A percentile compares a stretch with the other conserved stretches of the same genome.
Evolutionary conservation across 805 yeast species (phyloP).

Genomic region (Spathaspora passalidarum): DNA sequence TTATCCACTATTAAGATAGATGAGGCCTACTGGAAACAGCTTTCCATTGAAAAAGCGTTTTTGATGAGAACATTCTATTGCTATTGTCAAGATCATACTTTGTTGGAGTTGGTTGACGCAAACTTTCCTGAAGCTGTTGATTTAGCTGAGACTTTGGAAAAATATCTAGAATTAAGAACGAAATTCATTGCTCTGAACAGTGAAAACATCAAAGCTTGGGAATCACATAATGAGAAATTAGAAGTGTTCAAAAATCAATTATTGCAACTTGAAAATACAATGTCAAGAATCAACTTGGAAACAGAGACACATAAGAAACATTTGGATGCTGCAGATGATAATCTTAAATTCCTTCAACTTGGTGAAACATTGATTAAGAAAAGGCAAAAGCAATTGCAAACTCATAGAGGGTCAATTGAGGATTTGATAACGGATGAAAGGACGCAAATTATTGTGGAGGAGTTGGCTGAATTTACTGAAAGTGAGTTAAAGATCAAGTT

Average conservation of each 20-base stretch:
- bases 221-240: conserved; percentile 13
- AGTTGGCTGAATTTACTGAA: not conserved
- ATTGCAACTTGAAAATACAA: conserved; percentile 15
- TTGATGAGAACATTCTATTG: conserved; percentile 64
- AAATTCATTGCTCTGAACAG: conserved; percentile 20
- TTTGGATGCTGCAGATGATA: not conserved
- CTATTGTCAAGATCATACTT: conserved; percentile 55
- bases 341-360: not conserved
- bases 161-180: conserved; percentile 51
- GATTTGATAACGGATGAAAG: conserved; percentile 17
- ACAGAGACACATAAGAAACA: conserved; percentile 10
- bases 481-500: conserved; percentile 11
- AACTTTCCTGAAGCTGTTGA: conserved; percentile 78
- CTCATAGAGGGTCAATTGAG: conserved; percentile 1
- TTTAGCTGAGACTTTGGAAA: conserved; percentile 57
- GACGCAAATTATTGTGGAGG: conserved; percentile 12
- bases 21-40: conserved; percentile 62
- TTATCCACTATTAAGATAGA: conserved; percentile 57
- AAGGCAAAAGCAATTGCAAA: conserved; percentile 5
- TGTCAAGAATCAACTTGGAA: conserved; percentile 18
- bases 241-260: conserved; percentile 15
- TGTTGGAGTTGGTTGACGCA: conserved; percentile 56
- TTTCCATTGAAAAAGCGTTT: conserved; percentile 75
- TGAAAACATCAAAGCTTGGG: conserved; percentile 17
- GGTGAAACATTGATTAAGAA: conserved; percentile 4